Conservation (phyloP, 2,329 filamentous ascomycete species). For the Macrophomina pseudophaseolina region DNA sequence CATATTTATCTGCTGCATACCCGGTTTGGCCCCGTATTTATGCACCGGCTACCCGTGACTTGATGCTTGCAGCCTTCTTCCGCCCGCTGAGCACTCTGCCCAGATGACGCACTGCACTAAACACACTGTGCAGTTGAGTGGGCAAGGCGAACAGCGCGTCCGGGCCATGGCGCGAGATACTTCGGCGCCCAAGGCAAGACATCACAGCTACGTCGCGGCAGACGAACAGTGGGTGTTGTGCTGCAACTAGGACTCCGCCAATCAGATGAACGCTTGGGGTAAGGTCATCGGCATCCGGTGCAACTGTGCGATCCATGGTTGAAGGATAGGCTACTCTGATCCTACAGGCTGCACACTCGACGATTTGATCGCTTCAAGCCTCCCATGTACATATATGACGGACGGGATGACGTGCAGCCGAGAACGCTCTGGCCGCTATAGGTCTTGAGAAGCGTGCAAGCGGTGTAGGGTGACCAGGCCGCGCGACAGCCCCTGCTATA, state of each 20-base stretch:
- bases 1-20: not conserved
- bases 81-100: no score
- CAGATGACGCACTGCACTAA: no score
- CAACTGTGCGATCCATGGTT: not conserved
- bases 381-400: not conserved
- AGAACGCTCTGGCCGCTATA: constrained; percentile 6
- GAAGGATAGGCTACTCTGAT: not conserved
- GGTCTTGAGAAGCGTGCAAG: not conserved
- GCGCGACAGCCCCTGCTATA: constrained; percentile 4
- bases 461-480: constrained; percentile 7
- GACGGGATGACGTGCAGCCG: constrained; percentile 21
- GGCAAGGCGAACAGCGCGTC: no score
- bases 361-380: not conserved
- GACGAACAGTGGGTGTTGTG: no score
- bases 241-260: no score
- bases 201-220: no score
- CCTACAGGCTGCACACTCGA: not conserved
- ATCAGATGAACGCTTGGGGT: no score
- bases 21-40: not conserved
- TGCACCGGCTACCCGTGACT: not conserved
- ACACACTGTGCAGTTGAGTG: no score
- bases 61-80: no score
- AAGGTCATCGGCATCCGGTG: no score
- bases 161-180: no score
- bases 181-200: no score